These are phyloP conservation scores for Metschnikowia corniflorae DNA, from an alignment of 805 yeast genomes.

Conservation along the genomic window DNA sequence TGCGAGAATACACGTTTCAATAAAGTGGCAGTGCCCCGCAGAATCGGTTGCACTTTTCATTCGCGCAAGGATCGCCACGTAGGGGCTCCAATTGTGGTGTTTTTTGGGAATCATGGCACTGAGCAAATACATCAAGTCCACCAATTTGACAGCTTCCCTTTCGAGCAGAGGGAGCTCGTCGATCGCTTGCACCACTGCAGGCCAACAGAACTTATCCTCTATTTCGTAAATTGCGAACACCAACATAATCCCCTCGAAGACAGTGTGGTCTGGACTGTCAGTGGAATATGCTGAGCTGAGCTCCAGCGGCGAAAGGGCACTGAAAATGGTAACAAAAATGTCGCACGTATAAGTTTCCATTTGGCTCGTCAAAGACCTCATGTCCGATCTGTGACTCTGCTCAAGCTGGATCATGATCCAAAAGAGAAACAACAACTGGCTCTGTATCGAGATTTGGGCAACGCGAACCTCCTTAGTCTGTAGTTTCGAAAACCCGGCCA, in stretches of 20 bases:
- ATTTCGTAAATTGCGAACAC: constrained; percentile 17
- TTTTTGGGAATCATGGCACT: constrained; percentile 16
- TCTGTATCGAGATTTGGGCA: constrained; percentile 9
- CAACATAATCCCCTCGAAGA: constrained; percentile 22
- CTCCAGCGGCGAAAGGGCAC: constrained; percentile 15
- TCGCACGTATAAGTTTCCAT: constrained; percentile 8
- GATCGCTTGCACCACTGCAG: constrained; percentile 21
- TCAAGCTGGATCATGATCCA: constrained; percentile 12
- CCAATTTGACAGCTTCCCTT: constrained; percentile 9
- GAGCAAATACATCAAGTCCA: constrained; percentile 19
- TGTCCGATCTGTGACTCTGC: background rate
- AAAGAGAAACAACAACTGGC: constrained; percentile 13
- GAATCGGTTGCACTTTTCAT: constrained; percentile 16
- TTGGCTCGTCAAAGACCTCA: background rate
- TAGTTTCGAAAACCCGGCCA: constrained; percentile 17
- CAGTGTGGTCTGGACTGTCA: constrained; percentile 1
- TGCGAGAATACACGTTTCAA: constrained; percentile 27
- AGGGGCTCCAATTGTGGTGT: constrained; percentile 24
- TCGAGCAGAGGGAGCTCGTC: constrained; percentile 9
- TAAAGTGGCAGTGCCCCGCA: constrained; percentile 21
- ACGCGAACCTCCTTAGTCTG: constrained; percentile 15
- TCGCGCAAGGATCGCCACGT: constrained; percentile 21
- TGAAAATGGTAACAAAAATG: constrained; percentile 24
- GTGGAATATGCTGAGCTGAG: constrained; percentile 7
- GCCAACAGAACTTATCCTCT: constrained; percentile 25